Base-by-base conservation (phyloP, 139 green algal genomes). In the Spirogloea muscicola region DNA sequence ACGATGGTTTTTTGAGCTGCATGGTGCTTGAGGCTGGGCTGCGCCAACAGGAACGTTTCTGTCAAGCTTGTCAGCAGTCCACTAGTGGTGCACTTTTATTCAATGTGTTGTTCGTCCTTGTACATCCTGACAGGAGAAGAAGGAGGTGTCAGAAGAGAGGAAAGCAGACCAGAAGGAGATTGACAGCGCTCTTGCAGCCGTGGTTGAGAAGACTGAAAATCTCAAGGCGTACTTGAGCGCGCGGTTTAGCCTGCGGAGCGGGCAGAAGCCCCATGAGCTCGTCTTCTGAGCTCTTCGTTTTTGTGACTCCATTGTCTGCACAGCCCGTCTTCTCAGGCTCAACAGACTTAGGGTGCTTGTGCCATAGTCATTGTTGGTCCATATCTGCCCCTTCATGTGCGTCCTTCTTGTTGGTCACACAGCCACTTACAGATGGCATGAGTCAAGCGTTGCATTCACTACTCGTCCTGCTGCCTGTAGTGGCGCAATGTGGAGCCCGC, bases 251-350 rank as follows among this genome's bases (percentile, higher is more conserved):
- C 90, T 99, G 25, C 79, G 82, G 42, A 82, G 83, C 62, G 92
- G 91, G 44, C 89, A 96, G 85, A 86, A 94, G 74, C 94, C 94
- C 18, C 94, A 99, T 87, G 84, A 97, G 48, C 92, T 99, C 87
- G 95, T 95, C 84, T 99, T 97, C 86, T 98, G 89, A 91, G 81
- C 39, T 38, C 13, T 31, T 65, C 31, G 57, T n/a, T n/a, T n/a
- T n/a, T n/a, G n/a, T n/a, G n/a, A n/a, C n/a, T n/a, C n/a, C n/a
- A 52, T 16, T 52, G n/a, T n/a, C n/a, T n/a, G n/a, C n/a, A n/a
- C n/a, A n/a, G n/a, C n/a, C n/a, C n/a, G n/a, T n/a, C n/a, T n/a
- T n/a, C n/a, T n/a, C n/a, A n/a, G n/a, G n/a, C n/a, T n/a, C n/a
- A n/a, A n/a, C n/a, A n/a, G n/a, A n/a, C n/a, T n/a, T n/a, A n/a